phyloP scores from a whole-genome alignment of 1,139 yeast genomes.

The Kodamaea sp. region DNA sequence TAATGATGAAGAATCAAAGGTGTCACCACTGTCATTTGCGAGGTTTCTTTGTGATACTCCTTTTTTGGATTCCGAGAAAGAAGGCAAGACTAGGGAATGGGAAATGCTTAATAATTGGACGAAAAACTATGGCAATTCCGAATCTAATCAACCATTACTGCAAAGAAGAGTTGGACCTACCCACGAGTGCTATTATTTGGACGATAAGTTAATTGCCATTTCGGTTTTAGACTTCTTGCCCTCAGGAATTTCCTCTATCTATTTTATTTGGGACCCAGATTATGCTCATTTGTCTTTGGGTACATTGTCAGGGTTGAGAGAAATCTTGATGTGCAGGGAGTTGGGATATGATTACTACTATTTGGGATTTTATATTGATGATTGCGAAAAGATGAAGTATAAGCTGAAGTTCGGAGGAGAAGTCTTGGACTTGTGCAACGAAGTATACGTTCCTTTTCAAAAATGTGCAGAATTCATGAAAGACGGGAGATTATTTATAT shows the following conservation, averaged over 20 bases:
- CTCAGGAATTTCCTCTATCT: conserved; percentile 76
- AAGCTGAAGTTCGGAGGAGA: conserved; percentile 80
- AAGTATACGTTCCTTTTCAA: conserved; percentile 45
- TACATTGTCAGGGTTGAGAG: conserved; percentile 73
- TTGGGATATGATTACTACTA: conserved; percentile 55
- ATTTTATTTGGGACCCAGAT: conserved; percentile 88
- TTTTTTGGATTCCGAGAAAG: conserved; percentile 32
- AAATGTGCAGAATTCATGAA: conserved; percentile 30
- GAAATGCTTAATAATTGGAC: conserved; percentile 33
- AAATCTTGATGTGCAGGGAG: conserved; percentile 53
- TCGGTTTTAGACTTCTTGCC: conserved; percentile 82
- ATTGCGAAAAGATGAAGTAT: conserved; percentile 81
- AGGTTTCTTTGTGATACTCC: conserved; percentile 76
- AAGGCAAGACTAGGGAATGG: conserved; percentile 32
- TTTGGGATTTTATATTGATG: conserved; percentile 76
- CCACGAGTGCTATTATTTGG: conserved; percentile 77
- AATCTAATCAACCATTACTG: neutral
- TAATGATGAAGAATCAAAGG: conserved; percentile 54
- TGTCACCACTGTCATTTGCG: conserved; percentile 49
- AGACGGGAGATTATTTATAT: conserved; percentile 46
- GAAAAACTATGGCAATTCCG: conserved; percentile 9
- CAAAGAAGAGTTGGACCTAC: conserved; percentile 45
- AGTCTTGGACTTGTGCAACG: conserved; percentile 54
- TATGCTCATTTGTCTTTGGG: conserved; percentile 73
- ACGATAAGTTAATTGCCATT: conserved; percentile 67